These are phyloP conservation scores for Aspergillus heteromorphus DNA, from an alignment of 495 filamentous ascomycete species.

Conservation along the genomic window DNA sequence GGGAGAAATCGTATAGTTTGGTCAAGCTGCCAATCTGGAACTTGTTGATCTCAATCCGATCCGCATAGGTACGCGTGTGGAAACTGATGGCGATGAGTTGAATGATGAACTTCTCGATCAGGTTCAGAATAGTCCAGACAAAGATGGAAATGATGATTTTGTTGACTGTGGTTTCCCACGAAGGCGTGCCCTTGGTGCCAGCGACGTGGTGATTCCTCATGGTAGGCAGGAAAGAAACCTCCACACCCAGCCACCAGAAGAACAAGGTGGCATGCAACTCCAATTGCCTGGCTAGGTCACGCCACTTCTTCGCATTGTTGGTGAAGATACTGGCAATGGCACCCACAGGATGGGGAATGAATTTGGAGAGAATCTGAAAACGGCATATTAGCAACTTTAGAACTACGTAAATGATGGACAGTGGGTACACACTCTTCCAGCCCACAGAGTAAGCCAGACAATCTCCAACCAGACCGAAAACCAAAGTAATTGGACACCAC, in stretches of 20 bases:
- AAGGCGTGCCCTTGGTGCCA: constrained; percentile 42
- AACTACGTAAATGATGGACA: neutral
- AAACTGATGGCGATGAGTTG: constrained; percentile 93
- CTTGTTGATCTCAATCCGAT: constrained; percentile 89
- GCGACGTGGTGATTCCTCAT: constrained; percentile 70
- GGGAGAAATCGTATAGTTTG: constrained; percentile 79
- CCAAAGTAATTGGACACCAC: constrained; percentile 77
- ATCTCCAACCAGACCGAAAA: constrained; percentile 94
- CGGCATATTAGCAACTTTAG: neutral
- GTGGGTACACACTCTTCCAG: constrained; percentile 49
- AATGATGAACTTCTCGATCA: constrained; percentile 88
- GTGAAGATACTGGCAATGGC: constrained; percentile 70
- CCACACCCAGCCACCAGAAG: constrained; percentile 85
- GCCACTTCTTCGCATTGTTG: constrained; percentile 91
- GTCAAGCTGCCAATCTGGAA: constrained; percentile 76
- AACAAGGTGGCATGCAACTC: constrained; percentile 85
- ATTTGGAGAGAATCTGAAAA: constrained; percentile 63
- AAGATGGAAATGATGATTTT: constrained; percentile 84
- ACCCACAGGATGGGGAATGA: constrained; percentile 62
- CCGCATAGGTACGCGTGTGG: constrained; percentile 84
- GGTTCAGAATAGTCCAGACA: constrained; percentile 72
- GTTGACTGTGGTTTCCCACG: constrained; percentile 76
- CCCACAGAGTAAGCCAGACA: constrained; percentile 90
- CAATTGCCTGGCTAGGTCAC: constrained; percentile 78
- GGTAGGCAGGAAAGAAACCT: constrained; percentile 55